These are phyloP conservation scores for Meredithiella fracta DNA, from an alignment of 2,329 filamentous ascomycete genomes.

Conservation along the genomic window DNA sequence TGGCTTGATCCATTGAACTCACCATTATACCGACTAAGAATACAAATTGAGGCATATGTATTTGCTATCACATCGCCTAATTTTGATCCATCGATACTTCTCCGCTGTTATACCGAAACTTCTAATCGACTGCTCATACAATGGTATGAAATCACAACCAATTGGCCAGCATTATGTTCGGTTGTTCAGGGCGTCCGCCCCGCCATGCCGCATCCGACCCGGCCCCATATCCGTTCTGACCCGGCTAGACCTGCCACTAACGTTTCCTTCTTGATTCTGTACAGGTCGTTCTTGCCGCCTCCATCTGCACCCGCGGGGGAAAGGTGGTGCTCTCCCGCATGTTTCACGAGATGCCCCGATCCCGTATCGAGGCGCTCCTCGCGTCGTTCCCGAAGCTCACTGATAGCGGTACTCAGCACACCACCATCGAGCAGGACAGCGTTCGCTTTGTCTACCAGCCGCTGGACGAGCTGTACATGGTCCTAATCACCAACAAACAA, in stretches of 20 bases:
- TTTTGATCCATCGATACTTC: background rate
- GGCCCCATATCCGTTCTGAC: background rate
- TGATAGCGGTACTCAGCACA: constrained; percentile 91
- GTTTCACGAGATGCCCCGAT: constrained; percentile 94
- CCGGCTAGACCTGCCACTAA: background rate
- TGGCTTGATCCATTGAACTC: background rate
- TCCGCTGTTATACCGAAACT: no score
- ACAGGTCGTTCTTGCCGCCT: constrained; percentile 94
- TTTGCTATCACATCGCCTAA: background rate
- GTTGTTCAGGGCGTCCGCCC: background rate
- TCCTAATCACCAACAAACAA: constrained; percentile 97
- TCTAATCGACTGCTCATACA: background rate
- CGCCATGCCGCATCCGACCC: background rate
- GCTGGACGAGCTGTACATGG: constrained; percentile 97
- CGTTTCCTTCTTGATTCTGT: background rate
- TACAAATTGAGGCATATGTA: background rate
- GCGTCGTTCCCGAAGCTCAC: constrained; percentile 96
- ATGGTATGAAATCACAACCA: constrained; percentile 7
- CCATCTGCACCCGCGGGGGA: constrained; percentile 94
- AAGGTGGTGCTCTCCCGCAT: constrained; percentile 96
- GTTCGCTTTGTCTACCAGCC: constrained; percentile 99
- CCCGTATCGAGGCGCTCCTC: constrained; percentile 87
- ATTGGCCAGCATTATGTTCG: background rate
- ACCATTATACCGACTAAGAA: background rate
- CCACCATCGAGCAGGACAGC: constrained; percentile 96